Base-by-base conservation (phyloP, 2,329 filamentous ascomycete species). In the Trichoderma oligosporum region DNA sequence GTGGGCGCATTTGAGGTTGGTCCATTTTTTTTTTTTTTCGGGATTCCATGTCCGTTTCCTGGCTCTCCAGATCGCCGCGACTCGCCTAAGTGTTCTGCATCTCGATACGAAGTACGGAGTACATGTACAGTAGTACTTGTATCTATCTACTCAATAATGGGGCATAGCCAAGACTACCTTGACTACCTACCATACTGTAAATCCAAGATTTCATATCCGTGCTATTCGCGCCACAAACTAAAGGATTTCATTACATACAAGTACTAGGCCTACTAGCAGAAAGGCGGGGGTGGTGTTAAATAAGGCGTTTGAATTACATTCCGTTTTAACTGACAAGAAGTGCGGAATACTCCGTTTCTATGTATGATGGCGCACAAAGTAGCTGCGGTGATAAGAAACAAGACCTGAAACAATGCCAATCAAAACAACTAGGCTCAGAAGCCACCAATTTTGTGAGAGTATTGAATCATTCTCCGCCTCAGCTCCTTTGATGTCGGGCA, bases 21-120 rank as follows among this genome's bases (percentile, higher is more conserved):
- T 31, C 27, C 27, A 31, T 6, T 31, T 31, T 31, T 6, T 31
- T 31, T 31, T 11, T 6, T 6, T 31, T 31, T 11, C 11, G 11
- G 5, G 27, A 5, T 31, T 6, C 11, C 27, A 31, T 6, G 11
- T 31, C 6, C 27, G 5, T 31, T n/a, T n/a, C n/a, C n/a, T n/a
- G n/a, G 36, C 20, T 31, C 8, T 24, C 41, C n/a, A 25, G 52
- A 55, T 55, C 52, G 42, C 52, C 29, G 49, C 38, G 39, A 47
- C 20, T 48, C 31, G 49, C 29, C 29, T 33, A 16, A 38, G 18
- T 4, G 9, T 39, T 11, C 31, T 47, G 44, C 11, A 24, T 35
- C 29, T 24, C 31, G 18, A 14, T n/a, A 24, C 4, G 45, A n/a
- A n/a, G n/a, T n/a, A n/a, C n/a, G n/a, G n/a, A n/a, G n/a, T n/a